Base-by-base conservation (phyloP, 2,329 filamentous ascomycete genomes). In the Penicillium sclerotigenum region DNA sequence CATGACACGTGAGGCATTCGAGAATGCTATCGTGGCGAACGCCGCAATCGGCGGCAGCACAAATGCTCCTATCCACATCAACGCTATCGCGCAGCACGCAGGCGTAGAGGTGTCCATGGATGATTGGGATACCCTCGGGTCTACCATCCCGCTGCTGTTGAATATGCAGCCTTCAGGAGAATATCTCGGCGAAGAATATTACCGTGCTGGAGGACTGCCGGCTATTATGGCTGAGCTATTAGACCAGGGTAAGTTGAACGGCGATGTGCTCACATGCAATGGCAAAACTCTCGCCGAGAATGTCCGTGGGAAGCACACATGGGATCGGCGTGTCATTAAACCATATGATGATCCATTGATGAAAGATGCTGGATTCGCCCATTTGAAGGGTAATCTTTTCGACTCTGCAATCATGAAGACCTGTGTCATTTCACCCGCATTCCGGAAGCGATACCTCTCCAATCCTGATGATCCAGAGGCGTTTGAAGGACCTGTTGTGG, bases 11-110 rank as follows among this genome's bases (percentile, higher is more conserved):
- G 67, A 78, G 54, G 80, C 81, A 0, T 83, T 84, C 54, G 81
- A 83, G 68, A 84, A 83, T 57, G 80, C 79, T 7, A 81, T 84
- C 28, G 78, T 79, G 6, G 76, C 75, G 40, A 83, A 82, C 58
- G 80, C 79, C 1, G 81, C 81, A 20, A 81, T 83, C 51, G 81
- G 81, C 26, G 81, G 81, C 14, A 81, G 79, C 59, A 83, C 81
- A 4, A 84, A 84, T 58, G 81, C 81, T 0, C 80, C 81, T 0
- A 82, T 84, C 47, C 81, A 83, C 63, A 69, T 83, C 46, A 80
- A 78, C 37, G 81, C 81, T 10, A 76, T 83, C 22, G 81, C 81
- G 2, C 80, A 79, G 57, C 81, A 83, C 51, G 76, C 81, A 11
- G 80, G 80, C 1, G 77, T 84, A 1, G 66, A 75, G 1, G 66